Evolutionary conservation across 192 early-diverging fungal species (phyloP), one percentile per base, ranked within the genome.

Genomic region (Nowakowskiella sp.): DNA sequence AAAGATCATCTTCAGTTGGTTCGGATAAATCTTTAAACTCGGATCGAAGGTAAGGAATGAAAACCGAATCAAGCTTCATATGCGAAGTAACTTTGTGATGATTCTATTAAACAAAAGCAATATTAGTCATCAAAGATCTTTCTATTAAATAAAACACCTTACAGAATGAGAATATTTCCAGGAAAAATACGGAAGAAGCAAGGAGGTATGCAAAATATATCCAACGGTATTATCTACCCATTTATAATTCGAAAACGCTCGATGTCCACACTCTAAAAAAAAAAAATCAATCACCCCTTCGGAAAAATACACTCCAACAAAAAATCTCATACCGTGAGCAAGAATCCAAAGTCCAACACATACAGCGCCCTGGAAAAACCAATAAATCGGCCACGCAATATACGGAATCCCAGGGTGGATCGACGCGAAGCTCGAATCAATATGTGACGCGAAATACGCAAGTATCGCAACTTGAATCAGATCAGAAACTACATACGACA

Each of bases 51-150:
- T 71, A 70, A 19, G 92, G 92, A 6, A 95, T 85, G 74, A 94
- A 97, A 34, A 97, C 94, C 73, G 93, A 87, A 64, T 97, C 94
- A 65, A 85, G 87, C 34, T 71, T 73, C 84, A 97, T 81, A 72
- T 91, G 85, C 53, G 80, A 84, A 43, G 86, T 92, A 57, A 78
- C 78, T 52, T 94, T 93, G 74, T 97, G 94, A 76, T 97, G 94
- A 64, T 78, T 84, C 30, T 83, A n/a, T n/a, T n/a, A n/a, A n/a
- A n/a, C n/a, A n/a, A n/a, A n/a, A n/a, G n/a, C n/a, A n/a, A n/a
- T 39, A 39, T n/a, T n/a, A n/a, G n/a, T n/a, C n/a, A n/a, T n/a
- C n/a, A n/a, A n/a, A n/a, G n/a, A n/a, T n/a, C n/a, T n/a, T n/a
- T n/a, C n/a, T 39, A 39, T 13, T 13, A 49, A 13, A 8, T 21